Evolutionary conservation across 2,329 filamentous ascomycete genomes (phyloP).

Genomic region (Arachnomyces sp.): DNA sequence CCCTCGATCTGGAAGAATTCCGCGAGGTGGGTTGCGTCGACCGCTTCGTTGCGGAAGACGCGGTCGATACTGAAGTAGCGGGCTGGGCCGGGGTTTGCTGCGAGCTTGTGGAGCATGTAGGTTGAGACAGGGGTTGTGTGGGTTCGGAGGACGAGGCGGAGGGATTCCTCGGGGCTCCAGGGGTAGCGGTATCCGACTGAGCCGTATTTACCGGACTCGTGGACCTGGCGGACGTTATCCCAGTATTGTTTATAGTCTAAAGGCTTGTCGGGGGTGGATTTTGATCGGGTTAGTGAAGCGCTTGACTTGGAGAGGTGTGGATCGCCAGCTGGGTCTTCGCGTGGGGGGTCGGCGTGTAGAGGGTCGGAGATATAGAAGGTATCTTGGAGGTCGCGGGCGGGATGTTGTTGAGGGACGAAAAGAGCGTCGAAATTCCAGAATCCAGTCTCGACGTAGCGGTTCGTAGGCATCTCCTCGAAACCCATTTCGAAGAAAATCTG

Average conservation of each 20-base stretch:
- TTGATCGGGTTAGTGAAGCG: slow-evolving; percentile 36
- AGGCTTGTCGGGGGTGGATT: slow-evolving; percentile 38
- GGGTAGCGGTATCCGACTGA: slow-evolving; percentile 96
- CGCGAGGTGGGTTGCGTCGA: slow-evolving; percentile 91
- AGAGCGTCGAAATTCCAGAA: slow-evolving; percentile 99
- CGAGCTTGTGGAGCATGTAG: slow-evolving; percentile 83
- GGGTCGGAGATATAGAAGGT: slow-evolving; percentile 98
- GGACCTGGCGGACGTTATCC: slow-evolving; percentile 77
- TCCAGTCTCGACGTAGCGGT: slow-evolving; percentile 86
- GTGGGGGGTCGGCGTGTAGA: slow-evolving; percentile 58
- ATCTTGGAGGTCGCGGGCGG: slow-evolving; percentile 92
- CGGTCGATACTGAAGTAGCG: slow-evolving; percentile 98
- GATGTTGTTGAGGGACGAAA: slow-evolving; percentile 95
- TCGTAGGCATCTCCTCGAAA: slow-evolving; percentile 96
- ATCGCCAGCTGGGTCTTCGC: slow-evolving; percentile 44
- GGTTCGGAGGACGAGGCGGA: slow-evolving; percentile 82
- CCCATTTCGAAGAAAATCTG: slow-evolving; percentile 99
- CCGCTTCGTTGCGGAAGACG: slow-evolving; percentile 95
- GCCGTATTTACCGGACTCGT: slow-evolving; percentile 84
- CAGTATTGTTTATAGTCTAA: slow-evolving; percentile 77
- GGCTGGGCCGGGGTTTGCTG: slow-evolving; percentile 73
- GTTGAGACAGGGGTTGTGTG: slow-evolving; percentile 92
- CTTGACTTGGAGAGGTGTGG: slow-evolving; percentile 33
- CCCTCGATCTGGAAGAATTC: slow-evolving; percentile 99
- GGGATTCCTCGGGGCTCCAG: slow-evolving; percentile 79